phyloP scores from a whole-genome alignment of 202 grass and related monocot species.

The Schoenoplectus tabernaemontani region DNA sequence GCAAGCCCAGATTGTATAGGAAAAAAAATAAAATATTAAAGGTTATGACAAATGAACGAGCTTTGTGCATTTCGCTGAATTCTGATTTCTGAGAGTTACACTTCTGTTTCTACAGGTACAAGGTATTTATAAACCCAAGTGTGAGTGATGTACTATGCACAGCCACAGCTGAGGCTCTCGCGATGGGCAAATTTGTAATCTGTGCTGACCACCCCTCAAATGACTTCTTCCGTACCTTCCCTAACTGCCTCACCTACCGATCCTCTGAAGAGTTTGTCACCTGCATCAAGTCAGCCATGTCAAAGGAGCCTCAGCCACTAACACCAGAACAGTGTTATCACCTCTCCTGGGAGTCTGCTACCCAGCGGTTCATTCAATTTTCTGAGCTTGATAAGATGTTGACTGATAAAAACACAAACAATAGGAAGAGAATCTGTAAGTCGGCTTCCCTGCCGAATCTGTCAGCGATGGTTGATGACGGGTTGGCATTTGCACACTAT shows the following conservation, averaged over 20 bases:
- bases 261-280: slow-evolving; percentile 81
- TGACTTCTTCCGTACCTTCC: slow-evolving; percentile 80
- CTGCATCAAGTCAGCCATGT: slow-evolving; percentile 77
- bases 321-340: slow-evolving; percentile 61
- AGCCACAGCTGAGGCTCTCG: slow-evolving; percentile 74
- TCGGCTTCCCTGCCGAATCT: slow-evolving; percentile 49
- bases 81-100: slow-evolving; percentile 8
- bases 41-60: background rate
- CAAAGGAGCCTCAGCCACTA: slow-evolving; percentile 59
- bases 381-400: slow-evolving; percentile 74
- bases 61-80: background rate
- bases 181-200: slow-evolving; percentile 91
- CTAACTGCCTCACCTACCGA: slow-evolving; percentile 70
- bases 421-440: slow-evolving; percentile 32
- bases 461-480: slow-evolving; percentile 60
- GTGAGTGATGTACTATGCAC: slow-evolving; percentile 91
- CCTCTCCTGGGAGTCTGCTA: slow-evolving; percentile 89
- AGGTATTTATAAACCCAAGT: slow-evolving; percentile 90
- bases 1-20: background rate
- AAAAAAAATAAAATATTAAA: background rate
- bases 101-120: slow-evolving; percentile 62
- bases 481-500: slow-evolving; percentile 75
- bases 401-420: slow-evolving; percentile 8
- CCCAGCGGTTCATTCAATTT: slow-evolving; percentile 76
- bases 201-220: slow-evolving; percentile 90